Percentiles rank a stretch among this genome's conserved stretches.
Evolutionary conservation across 1,139 yeast genomes (phyloP).

Genomic region (Diutina neorugosa): DNA sequence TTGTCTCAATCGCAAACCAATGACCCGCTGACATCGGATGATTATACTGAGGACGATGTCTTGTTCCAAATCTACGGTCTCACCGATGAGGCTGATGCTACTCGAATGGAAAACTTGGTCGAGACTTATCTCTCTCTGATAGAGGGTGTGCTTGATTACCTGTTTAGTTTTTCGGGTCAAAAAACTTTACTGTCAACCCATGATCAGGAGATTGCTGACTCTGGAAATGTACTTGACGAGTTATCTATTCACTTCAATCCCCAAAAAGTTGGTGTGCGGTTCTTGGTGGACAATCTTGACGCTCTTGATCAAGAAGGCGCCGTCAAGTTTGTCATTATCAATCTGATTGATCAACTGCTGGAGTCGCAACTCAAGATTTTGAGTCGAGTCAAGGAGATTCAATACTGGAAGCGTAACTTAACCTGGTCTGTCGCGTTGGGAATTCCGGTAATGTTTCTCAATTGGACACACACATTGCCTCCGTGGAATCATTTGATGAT

Average conservation of each 20-base stretch:
- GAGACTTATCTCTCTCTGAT: conserved; percentile 31
- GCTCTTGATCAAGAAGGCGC: conserved; percentile 11
- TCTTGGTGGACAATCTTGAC: conserved; percentile 33
- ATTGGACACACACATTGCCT: conserved; percentile 22
- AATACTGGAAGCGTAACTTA: conserved; percentile 53
- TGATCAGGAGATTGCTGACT: conserved; percentile 6
- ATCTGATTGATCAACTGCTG: conserved; percentile 32
- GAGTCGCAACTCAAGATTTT: conserved; percentile 58
- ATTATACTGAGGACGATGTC: conserved; percentile 16
- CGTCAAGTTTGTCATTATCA: conserved; percentile 28
- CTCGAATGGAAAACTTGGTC: conserved; percentile 12
- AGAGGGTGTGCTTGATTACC: conserved; percentile 19
- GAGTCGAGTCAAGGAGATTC: conserved; percentile 59
- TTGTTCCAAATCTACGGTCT: conserved; percentile 25
- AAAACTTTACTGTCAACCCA: conserved; percentile 8
- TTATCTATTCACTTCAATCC: conserved; percentile 37
- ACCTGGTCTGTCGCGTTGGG: conserved; percentile 42
- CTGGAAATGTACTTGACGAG: conserved; percentile 13
- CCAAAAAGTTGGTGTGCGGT: conserved; percentile 40
- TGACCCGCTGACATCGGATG: conserved; percentile 5
- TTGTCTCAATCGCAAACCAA: neutral
- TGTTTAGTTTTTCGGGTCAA: conserved; percentile 12
- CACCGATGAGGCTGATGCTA: conserved; percentile 15
- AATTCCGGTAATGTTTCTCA: conserved; percentile 47
- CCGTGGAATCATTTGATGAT: conserved; percentile 14